Evolutionary conservation across 225 moss, liverwort and hornwort species (phyloP).

Genomic region (Polytrichum commune): DNA sequence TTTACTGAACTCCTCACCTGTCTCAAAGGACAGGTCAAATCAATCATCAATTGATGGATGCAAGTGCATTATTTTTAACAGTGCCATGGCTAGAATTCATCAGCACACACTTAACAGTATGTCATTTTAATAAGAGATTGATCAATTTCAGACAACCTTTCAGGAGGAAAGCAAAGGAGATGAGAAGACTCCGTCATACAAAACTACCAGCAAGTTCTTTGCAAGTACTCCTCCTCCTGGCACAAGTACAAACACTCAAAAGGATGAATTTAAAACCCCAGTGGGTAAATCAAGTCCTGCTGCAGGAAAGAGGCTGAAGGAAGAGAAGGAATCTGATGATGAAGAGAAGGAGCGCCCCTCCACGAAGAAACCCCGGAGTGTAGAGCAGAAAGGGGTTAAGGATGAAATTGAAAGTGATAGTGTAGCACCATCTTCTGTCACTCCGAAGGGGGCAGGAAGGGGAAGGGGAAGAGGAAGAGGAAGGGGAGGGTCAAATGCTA

Average conservation of each 20-base stretch:
- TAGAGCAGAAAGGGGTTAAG: slow-evolving; percentile 8
- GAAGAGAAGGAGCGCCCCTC: slow-evolving; percentile 37
- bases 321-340: slow-evolving; percentile 19
- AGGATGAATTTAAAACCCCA: slow-evolving; percentile 24
- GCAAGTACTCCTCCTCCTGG: slow-evolving; percentile 27
- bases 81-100: neutral
- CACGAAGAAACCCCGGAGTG: slow-evolving; percentile 39
- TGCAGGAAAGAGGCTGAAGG: slow-evolving; percentile 41
- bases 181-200: slow-evolving; percentile 20
- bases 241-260: slow-evolving; percentile 1
- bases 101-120: neutral
- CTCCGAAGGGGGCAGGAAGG: slow-evolving; percentile 5
- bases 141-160: neutral
- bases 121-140: neutral
- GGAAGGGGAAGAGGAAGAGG: slow-evolving; percentile 36
- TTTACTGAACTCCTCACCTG: neutral
- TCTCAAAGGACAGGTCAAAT: neutral
- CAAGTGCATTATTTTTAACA: neutral
- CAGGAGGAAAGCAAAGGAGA: slow-evolving; percentile 40
- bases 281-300: slow-evolving; percentile 23
- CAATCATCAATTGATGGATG: neutral
- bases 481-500: slow-evolving; percentile 25
- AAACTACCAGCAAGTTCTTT: slow-evolving; percentile 42
- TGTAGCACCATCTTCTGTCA: slow-evolving; percentile 14
- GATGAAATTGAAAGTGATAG: slow-evolving; percentile 14